A percentile compares a stretch with the other conserved stretches of the same genome.
Evolutionary conservation across 2,329 filamentous ascomycete species (phyloP).

Genomic region (Didymella sp.): DNA sequence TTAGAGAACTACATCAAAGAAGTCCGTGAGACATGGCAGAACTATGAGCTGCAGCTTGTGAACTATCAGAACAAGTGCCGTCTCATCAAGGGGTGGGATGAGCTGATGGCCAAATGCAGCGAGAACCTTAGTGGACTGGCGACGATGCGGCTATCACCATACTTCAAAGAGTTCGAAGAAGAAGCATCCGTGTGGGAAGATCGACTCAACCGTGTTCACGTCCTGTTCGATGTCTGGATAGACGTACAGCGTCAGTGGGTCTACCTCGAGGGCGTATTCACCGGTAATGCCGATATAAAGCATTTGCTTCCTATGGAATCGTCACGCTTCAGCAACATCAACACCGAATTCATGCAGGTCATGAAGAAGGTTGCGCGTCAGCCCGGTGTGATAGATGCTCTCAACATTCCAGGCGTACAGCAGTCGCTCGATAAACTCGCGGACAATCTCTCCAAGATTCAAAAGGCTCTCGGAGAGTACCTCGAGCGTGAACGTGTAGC

Average conservation of each 20-base stretch:
- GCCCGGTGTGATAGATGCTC: constrained; percentile 91
- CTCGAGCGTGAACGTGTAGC: constrained; percentile 96
- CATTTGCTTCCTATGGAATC: constrained; percentile 96
- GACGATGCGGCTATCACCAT: constrained; percentile 98
- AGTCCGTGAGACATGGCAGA: constrained; percentile 96
- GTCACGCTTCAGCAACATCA: constrained; percentile 97
- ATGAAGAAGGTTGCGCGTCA: constrained; percentile 99
- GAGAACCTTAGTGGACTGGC: constrained; percentile 97
- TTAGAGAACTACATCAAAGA: constrained; percentile 96
- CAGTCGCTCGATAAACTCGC: constrained; percentile 94
- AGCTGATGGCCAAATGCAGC: constrained; percentile 97
- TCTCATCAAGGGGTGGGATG: constrained; percentile 96
- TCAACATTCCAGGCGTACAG: constrained; percentile 94
- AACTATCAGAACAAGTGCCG: constrained; percentile 98
- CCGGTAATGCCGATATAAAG: constrained; percentile 98
- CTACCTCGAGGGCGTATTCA: constrained; percentile 98
- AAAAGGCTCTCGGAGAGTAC: constrained; percentile 98
- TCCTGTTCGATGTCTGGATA: constrained; percentile 99
- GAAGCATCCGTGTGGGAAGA: constrained; percentile 97
- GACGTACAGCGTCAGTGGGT: constrained; percentile 99
- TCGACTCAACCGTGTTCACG: constrained; percentile 94
- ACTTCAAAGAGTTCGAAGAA: constrained; percentile 99
- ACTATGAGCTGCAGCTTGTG: constrained; percentile 91
- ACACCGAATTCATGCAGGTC: constrained; percentile 97
- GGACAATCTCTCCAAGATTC: constrained; percentile 98